Conservation (phyloP, 164 flowering plant genomes). For the Chloranthus sessilifolius region DNA sequence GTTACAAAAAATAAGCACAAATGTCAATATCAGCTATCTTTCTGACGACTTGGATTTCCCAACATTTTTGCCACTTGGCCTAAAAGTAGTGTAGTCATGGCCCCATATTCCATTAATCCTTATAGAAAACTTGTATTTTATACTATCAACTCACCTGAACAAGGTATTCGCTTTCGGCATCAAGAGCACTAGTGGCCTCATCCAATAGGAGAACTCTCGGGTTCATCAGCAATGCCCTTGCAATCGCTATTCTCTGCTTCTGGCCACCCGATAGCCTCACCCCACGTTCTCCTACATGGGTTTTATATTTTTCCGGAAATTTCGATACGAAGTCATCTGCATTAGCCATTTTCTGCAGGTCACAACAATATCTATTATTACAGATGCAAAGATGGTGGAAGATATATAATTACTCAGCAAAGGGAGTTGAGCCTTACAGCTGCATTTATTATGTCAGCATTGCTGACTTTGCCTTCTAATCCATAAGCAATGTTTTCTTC, state of each 20-base stretch:
- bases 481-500: constrained; percentile 98
- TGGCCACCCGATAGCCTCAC: constrained; percentile 93
- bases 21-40: no score
- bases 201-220: constrained; percentile 85
- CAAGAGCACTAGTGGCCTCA: constrained; percentile 99
- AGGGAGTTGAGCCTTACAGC: constrained; percentile 51
- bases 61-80: no score
- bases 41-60: no score
- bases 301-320: constrained; percentile 85
- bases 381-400: background rate
- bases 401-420: background rate
- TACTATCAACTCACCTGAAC: constrained; percentile 81
- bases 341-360: constrained; percentile 93
- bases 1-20: no score
- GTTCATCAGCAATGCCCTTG: constrained; percentile 91
- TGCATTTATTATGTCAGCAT: constrained; percentile 68
- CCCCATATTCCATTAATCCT: no score
- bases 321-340: constrained; percentile 87
- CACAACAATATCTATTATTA: constrained; percentile 4
- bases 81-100: no score
- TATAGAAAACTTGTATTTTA: no score
- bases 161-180: constrained; percentile 93
- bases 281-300: constrained; percentile 92
- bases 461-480: constrained; percentile 60
- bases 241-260: constrained; percentile 93